phyloP scores from a whole-genome alignment of 768 basidiomycete species.

The Galerina marginata region DNA sequence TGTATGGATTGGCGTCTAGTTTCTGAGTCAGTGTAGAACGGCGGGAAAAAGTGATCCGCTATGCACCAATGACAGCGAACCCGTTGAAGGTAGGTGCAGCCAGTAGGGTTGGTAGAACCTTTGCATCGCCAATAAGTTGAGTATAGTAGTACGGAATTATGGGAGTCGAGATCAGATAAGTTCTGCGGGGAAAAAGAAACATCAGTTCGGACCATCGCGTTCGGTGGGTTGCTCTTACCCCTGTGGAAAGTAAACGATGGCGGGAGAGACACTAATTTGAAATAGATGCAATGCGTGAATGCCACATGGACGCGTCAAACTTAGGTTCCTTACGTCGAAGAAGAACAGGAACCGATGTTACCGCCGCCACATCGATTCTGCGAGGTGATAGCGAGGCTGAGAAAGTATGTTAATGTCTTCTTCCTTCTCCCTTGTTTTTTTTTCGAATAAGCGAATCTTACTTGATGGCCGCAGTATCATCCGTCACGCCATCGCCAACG shows the following conservation, averaged over 20 bases:
- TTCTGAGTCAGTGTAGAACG: background rate
- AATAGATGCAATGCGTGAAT: background rate
- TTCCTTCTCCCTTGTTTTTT: too few relatives aligned
- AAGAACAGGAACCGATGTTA: conserved; percentile 51
- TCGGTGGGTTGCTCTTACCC: conserved; percentile 46
- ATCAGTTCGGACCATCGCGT: background rate
- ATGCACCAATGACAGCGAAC: conserved; percentile 74
- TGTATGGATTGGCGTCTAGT: conserved; percentile 75
- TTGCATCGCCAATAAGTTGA: conserved; percentile 77
- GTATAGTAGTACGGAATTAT: conserved; percentile 80
- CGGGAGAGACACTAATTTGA: conserved; percentile 61
- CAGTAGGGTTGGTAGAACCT: conserved; percentile 65
- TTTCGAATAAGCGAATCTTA: background rate
- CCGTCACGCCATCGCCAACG: conserved; percentile 61
- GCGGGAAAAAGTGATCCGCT: background rate
- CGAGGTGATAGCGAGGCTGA: conserved; percentile 66
- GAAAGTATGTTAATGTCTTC: background rate
- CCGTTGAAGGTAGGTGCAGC: conserved; percentile 67
- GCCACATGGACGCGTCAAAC: background rate
- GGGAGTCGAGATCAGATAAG: conserved; percentile 66
- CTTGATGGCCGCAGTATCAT: conserved; percentile 60
- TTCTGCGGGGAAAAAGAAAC: background rate
- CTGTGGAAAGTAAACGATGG: conserved; percentile 76
- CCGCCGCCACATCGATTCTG: conserved; percentile 65
- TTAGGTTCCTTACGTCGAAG: conserved; percentile 57